phyloP scores from a whole-genome alignment of 805 yeast species.

The Pichia phayaonensis region DNA sequence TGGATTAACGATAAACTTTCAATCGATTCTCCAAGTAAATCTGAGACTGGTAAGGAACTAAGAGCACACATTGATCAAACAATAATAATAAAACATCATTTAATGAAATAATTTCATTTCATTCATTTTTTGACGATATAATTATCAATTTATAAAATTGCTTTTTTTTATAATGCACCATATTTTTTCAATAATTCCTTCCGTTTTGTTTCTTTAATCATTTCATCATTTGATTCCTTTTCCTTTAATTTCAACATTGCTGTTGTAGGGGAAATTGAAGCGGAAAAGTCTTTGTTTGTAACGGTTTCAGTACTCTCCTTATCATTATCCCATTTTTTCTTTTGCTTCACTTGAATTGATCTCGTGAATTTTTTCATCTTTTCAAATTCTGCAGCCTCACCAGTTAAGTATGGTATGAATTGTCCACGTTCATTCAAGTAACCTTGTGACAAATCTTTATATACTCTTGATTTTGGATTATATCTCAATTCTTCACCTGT shows the following conservation, averaged over 20 bases:
- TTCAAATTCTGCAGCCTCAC: constrained; percentile 50
- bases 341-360: constrained; percentile 15
- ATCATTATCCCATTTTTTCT: constrained; percentile 13
- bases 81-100: background rate
- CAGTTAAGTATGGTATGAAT: constrained; percentile 47
- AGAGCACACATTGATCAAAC: background rate
- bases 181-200: constrained; percentile 32
- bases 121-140: background rate
- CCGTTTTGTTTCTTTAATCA: constrained; percentile 25
- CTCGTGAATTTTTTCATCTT: constrained; percentile 40
- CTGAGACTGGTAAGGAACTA: background rate
- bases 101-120: background rate
- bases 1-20: background rate
- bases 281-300: constrained; percentile 20
- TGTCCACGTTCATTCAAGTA: constrained; percentile 31
- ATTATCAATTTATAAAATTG: constrained; percentile 8
- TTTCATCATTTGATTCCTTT: constrained; percentile 25
- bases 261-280: constrained; percentile 42
- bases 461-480: constrained; percentile 47
- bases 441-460: constrained; percentile 27
- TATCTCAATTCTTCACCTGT: constrained; percentile 37
- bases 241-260: constrained; percentile 31
- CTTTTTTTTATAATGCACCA: constrained; percentile 21
- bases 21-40: background rate
- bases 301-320: constrained; percentile 12